Percentiles rank a stretch among this genome's conserved stretches.
These are phyloP conservation scores for Ceratocystis papillata DNA, from an alignment of 2,329 filamentous ascomycete species.

Conservation along the genomic window DNA sequence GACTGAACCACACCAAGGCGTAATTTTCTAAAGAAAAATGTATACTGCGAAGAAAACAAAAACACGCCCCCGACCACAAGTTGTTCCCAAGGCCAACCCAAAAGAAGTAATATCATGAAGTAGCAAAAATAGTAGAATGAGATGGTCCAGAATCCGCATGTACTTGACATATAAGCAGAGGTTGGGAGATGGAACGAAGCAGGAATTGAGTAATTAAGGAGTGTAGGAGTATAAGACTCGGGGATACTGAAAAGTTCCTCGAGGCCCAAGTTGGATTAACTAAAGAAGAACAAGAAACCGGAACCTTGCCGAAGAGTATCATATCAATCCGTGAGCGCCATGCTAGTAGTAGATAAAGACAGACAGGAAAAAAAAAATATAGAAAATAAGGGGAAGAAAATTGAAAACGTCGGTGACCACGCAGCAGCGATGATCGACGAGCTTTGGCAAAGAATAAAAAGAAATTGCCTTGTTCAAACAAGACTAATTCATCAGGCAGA, in stretches of 20 bases:
- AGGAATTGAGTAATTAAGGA: background rate
- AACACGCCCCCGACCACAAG: background rate
- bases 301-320: slow-evolving; percentile 21
- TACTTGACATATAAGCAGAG: background rate
- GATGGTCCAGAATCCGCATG: too few relatives aligned
- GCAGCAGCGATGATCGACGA: too few relatives aligned
- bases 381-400: slow-evolving; percentile 10
- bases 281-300: slow-evolving; percentile 14
- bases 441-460: too few relatives aligned
- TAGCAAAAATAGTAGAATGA: background rate
- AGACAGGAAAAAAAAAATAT: slow-evolving; percentile 12
- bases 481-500: slow-evolving; percentile 15
- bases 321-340: slow-evolving; percentile 22
- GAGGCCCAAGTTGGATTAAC: slow-evolving; percentile 13
- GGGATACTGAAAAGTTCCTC: slow-evolving; percentile 13
- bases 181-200: background rate
- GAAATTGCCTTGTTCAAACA: too few relatives aligned
- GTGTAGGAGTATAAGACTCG: slow-evolving; percentile 8
- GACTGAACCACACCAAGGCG: background rate
- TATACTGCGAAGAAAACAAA: background rate
- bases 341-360: slow-evolving; percentile 12
- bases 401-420: background rate
- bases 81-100: background rate
- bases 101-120: slow-evolving; percentile 2
- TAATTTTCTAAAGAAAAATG: background rate